Evolutionary conservation across 768 basidiomycete species (phyloP).

Genomic region (Cubamyces lactineus): DNA sequence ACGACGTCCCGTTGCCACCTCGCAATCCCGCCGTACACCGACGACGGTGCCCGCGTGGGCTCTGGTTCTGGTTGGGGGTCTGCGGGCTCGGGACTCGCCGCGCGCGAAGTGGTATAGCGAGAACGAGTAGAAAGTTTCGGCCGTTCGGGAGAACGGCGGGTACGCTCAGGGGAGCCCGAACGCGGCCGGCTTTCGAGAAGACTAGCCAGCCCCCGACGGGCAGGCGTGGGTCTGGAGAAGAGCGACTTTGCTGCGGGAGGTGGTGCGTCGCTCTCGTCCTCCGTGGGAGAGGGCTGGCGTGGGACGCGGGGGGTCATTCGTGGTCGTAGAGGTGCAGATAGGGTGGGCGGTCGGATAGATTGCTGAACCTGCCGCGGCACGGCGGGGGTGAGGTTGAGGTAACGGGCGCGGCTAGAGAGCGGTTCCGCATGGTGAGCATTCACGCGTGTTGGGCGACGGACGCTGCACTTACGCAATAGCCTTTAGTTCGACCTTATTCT

Average conservation of each 20-base stretch:
- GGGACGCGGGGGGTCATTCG: slow-evolving; percentile 13
- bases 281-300: slow-evolving; percentile 20
- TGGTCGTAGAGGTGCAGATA: slow-evolving; percentile 4
- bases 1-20: slow-evolving; percentile 21
- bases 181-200: slow-evolving; percentile 39
- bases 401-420: slow-evolving; percentile 69
- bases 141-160: slow-evolving; percentile 29
- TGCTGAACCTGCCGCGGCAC: slow-evolving; percentile 41
- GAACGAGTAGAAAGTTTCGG: slow-evolving; percentile 35
- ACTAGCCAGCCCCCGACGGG: slow-evolving; percentile 41
- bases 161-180: slow-evolving; percentile 30
- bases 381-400: slow-evolving; percentile 71
- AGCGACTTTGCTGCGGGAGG: slow-evolving; percentile 19
- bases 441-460: slow-evolving; percentile 9
- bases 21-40: slow-evolving; percentile 33
- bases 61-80: slow-evolving; percentile 24
- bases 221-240: slow-evolving; percentile 32
- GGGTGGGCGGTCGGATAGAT: slow-evolving; percentile 33
- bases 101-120: slow-evolving; percentile 37
- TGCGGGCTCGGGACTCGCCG: slow-evolving; percentile 45
- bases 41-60: background rate
- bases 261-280: slow-evolving; percentile 15
- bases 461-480: slow-evolving; percentile 74
- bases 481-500: slow-evolving; percentile 72
- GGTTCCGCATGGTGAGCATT: slow-evolving; percentile 22